These are phyloP conservation scores for Trichosanthes truncata DNA, from an alignment of 306 rosid genomes.

Conservation along the genomic window DNA sequence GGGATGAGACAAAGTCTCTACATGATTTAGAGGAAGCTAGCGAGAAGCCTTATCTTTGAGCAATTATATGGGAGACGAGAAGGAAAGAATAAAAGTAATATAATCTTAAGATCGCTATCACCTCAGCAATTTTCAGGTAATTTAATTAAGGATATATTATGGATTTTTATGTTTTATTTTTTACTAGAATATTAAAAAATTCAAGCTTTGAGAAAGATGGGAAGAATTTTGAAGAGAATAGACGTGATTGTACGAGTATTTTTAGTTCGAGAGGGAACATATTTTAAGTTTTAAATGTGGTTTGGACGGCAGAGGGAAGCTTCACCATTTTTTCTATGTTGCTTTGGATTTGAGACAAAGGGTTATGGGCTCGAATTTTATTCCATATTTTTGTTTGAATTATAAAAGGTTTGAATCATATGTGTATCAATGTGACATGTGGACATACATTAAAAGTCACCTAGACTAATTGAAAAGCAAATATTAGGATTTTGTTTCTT, in stretches of 20 bases:
- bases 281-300: neutral
- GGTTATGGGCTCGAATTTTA: neutral
- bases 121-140: neutral
- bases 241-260: neutral
- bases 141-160: neutral
- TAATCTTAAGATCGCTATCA: neutral
- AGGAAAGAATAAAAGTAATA: neutral
- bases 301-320: conserved; percentile 1
- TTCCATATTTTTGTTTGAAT: neutral
- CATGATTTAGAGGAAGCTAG: neutral
- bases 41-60: neutral
- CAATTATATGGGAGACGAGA: neutral
- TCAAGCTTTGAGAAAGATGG: neutral
- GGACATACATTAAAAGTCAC: neutral
- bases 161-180: neutral
- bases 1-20: neutral
- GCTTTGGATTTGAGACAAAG: neutral
- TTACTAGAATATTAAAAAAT: neutral
- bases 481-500: too few species aligned
- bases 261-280: neutral
- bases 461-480: too few species aligned
- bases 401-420: neutral
- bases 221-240: neutral
- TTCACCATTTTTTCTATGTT: neutral
- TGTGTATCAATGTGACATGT: neutral